Percentiles rank a stretch among this genome's conserved stretches.
Conservation (phyloP, 1,139 yeast genomes). For the Taiozyma sp. region DNA sequence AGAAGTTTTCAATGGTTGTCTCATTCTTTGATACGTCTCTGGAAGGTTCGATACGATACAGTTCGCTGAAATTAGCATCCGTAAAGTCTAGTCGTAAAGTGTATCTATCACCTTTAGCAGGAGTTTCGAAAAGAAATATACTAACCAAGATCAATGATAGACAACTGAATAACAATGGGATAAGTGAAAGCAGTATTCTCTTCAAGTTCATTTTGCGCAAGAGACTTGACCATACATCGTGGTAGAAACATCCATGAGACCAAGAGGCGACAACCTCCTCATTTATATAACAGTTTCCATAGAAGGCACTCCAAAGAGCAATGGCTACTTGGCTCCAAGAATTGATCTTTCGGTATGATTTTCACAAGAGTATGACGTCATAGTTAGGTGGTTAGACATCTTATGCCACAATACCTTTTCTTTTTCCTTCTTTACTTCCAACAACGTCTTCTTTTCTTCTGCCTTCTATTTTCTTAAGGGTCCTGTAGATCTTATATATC, state of each 20-base stretch:
- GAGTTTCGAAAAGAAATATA: not conserved
- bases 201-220: slow-evolving; percentile 30
- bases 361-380: too few species aligned
- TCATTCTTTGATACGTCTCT: not conserved
- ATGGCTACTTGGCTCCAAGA: too few species aligned
- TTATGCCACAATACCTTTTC: too few species aligned
- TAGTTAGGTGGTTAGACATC: too few species aligned
- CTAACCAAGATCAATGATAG: not conserved
- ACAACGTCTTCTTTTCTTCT: too few species aligned
- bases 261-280: not conserved
- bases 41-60: not conserved
- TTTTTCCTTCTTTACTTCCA: too few species aligned
- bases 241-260: not conserved
- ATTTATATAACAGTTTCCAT: not conserved
- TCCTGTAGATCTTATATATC: too few species aligned
- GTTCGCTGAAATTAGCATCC: not conserved
- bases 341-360: too few species aligned
- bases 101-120: not conserved
- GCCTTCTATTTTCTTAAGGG: too few species aligned
- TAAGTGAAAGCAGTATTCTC: not conserved
- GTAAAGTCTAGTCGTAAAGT: not conserved
- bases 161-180: not conserved
- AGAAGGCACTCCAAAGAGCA: too few species aligned
- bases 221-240: too few species aligned
- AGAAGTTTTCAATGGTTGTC: not conserved